Percentiles rank a stretch among this genome's conserved stretches.
Conservation (phyloP, 345 rosid species). For the Eucalyptus globulus region DNA sequence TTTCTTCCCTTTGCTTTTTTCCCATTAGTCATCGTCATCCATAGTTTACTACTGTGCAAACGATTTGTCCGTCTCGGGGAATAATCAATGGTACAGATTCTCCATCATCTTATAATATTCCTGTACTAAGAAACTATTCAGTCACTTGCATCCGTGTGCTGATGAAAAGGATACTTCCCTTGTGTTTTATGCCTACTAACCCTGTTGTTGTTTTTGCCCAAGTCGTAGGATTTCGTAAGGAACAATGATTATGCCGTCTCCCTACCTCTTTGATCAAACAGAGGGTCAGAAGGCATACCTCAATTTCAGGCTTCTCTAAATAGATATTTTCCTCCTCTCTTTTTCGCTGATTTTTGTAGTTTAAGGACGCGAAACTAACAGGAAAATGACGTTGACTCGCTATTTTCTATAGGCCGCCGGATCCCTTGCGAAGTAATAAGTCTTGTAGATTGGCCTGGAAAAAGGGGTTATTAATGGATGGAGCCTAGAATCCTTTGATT, state of each 20-base stretch:
- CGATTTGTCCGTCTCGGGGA: not conserved
- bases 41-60: not conserved
- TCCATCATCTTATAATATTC: not conserved
- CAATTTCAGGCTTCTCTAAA: not conserved
- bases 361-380: not conserved
- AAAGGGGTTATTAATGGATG: not conserved
- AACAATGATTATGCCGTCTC: not conserved
- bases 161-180: not conserved
- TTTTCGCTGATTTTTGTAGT: not conserved
- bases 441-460: not conserved
- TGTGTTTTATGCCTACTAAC: not conserved
- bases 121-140: not conserved
- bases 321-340: not conserved
- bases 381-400: not conserved
- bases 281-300: not conserved
- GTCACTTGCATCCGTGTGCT: not conserved
- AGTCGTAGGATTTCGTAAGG: not conserved
- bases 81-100: not conserved
- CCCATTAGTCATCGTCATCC: not conserved
- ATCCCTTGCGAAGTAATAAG: not conserved
- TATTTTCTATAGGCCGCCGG: not conserved
- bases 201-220: not conserved
- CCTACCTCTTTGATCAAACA: not conserved
- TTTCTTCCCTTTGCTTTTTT: not conserved
- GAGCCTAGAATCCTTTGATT: not conserved